Percentiles rank a stretch among this genome's conserved stretches.
phyloP scores from a whole-genome alignment of 1,284 basidiomycete genomes.

The Ganoderma lucidum region DNA sequence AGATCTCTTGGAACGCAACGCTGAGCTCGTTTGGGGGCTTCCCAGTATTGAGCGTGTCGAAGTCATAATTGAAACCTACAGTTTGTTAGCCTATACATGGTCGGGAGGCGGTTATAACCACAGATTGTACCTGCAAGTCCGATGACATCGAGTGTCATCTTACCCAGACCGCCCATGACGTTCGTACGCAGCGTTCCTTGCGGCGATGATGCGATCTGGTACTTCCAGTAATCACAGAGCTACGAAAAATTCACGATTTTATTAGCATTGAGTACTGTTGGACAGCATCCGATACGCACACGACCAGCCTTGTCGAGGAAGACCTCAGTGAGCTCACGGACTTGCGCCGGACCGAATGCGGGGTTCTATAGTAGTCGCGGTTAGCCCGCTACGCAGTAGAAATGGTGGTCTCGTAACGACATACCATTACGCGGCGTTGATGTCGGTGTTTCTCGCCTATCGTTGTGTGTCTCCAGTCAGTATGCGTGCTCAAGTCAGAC shows the following conservation, averaged over 20 bases:
- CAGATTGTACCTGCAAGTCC: slow-evolving; percentile 48
- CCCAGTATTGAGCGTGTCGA: slow-evolving; percentile 37
- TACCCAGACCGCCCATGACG: slow-evolving; percentile 49
- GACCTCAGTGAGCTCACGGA: slow-evolving; percentile 61
- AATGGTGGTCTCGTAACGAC: not conserved
- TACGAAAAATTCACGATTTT: slow-evolving; percentile 3
- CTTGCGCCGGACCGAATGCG: slow-evolving; percentile 61
- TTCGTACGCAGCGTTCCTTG: slow-evolving; percentile 40
- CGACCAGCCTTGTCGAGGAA: slow-evolving; percentile 60
- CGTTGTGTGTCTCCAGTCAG: not conserved
- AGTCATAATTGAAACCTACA: slow-evolving; percentile 55
- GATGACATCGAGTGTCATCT: slow-evolving; percentile 58
- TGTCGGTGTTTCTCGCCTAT: slow-evolving; percentile 10
- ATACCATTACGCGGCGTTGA: slow-evolving; percentile 6
- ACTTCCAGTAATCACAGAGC: slow-evolving; percentile 41
- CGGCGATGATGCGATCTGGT: slow-evolving; percentile 20
- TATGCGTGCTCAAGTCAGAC: not conserved
- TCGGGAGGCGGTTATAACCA: too few relatives aligned
- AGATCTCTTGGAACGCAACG: slow-evolving; percentile 45
- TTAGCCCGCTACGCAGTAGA: not conserved
- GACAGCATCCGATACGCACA: slow-evolving; percentile 38
- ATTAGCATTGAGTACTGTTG: not conserved
- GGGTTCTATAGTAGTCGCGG: slow-evolving; percentile 50
- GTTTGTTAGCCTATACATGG: not conserved
- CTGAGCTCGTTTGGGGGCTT: slow-evolving; percentile 48